A percentile compares a stretch with the other conserved stretches of the same genome.
Evolutionary conservation across 352 stramenopile species (phyloP).

Genomic region (Phytophthora lateralis): DNA sequence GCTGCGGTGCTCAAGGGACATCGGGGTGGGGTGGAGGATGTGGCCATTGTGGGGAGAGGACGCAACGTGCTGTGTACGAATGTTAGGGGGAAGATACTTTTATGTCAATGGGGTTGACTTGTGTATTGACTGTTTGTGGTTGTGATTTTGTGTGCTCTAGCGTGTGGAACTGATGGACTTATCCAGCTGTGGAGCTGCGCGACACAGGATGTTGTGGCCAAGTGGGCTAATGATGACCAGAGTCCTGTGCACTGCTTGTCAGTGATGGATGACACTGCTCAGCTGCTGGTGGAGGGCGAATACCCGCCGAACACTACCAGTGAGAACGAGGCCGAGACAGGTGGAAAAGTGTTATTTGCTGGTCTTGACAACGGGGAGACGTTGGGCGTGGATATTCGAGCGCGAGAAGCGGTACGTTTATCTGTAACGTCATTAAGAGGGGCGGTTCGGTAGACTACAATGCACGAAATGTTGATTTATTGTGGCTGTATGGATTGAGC

Average conservation of each 20-base stretch:
- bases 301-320: slow-evolving; percentile 15
- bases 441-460: neutral
- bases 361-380: slow-evolving; percentile 66
- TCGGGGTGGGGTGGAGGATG: slow-evolving; percentile 56
- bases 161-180: slow-evolving; percentile 59
- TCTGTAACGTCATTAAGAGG: neutral
- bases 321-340: slow-evolving; percentile 56
- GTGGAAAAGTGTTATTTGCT: slow-evolving; percentile 67
- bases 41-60: slow-evolving; percentile 65
- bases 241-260: slow-evolving; percentile 61
- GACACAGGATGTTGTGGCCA: slow-evolving; percentile 56
- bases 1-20: slow-evolving; percentile 68
- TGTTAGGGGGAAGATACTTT: slow-evolving; percentile 10
- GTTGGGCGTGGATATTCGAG: slow-evolving; percentile 65
- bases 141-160: slow-evolving; percentile 32
- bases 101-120: neutral
- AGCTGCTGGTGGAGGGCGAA: slow-evolving; percentile 14
- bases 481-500: slow-evolving; percentile 3
- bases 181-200: slow-evolving; percentile 75
- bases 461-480: neutral
- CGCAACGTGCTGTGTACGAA: slow-evolving; percentile 73
- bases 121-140: neutral
- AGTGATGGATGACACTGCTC: slow-evolving; percentile 43
- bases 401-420: slow-evolving; percentile 38
- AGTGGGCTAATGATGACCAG: slow-evolving; percentile 64